Evolutionary conservation across 768 basidiomycete species (phyloP).

Genomic region (Mycena filopes): DNA sequence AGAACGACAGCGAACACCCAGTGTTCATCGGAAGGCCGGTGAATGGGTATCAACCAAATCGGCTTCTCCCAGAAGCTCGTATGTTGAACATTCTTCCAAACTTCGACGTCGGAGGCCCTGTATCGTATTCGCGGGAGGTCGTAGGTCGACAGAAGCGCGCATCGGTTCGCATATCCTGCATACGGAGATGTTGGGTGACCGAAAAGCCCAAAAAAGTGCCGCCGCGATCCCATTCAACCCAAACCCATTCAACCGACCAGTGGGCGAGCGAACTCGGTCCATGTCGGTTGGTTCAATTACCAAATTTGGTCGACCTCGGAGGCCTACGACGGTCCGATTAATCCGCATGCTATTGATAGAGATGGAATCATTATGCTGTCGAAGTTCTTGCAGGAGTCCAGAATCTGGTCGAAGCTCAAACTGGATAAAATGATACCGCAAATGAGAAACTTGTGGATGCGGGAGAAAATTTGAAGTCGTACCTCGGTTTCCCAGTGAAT

Average conservation of each 20-base stretch:
- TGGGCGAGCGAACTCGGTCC: conserved; percentile 7
- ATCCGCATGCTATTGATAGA: not conserved
- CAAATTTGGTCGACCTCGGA: not conserved
- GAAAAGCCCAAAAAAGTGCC: conserved; percentile 28
- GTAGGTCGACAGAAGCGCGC: conserved; percentile 33
- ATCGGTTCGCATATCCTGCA: not conserved
- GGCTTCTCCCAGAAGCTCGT: no score
- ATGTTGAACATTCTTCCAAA: no score
- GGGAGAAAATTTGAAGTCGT: no score
- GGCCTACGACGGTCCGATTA: not conserved
- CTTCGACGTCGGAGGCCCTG: conserved; percentile 22
- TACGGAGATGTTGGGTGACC: not conserved
- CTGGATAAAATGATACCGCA: not conserved
- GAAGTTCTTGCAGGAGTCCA: not conserved
- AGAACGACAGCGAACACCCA: no score
- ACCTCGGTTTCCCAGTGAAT: not conserved
- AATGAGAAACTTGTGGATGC: not conserved
- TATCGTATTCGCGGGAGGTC: conserved; percentile 34
- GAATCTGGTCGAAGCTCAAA: not conserved
- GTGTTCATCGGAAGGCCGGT: no score
- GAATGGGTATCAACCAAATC: no score
- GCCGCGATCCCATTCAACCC: conserved; percentile 41
- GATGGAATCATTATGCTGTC: not conserved
- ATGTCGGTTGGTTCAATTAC: conserved; percentile 3
- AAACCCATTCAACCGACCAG: conserved; percentile 35